A percentile compares a stretch with the other conserved stretches of the same genome.
Conservation (phyloP, 1,284 basidiomycete genomes). For the Ustilago vetiveriae region DNA sequence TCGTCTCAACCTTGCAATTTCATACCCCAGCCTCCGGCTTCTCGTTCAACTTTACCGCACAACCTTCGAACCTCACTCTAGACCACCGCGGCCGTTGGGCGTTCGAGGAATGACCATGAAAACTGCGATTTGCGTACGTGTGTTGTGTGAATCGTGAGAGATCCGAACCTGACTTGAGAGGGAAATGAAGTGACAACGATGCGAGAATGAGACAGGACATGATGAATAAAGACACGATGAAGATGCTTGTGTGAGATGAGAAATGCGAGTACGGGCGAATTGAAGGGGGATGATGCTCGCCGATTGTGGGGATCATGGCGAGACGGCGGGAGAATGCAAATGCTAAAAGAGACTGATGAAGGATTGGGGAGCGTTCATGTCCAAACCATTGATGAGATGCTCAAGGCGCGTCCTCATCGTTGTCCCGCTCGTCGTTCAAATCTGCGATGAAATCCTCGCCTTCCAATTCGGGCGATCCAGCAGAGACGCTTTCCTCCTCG, state of each 20-base stretch:
- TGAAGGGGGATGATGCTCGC: background rate
- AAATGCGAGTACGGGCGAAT: no score
- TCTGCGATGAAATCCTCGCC: background rate
- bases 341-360: background rate
- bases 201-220: background rate
- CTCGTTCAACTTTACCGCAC: background rate
- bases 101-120: background rate
- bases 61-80: no score
- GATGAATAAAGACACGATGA: background rate
- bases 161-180: no score
- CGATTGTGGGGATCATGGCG: no score
- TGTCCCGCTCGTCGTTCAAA: background rate
- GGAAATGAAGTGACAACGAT: background rate
- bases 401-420: background rate
- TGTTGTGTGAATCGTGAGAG: no score
- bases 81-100: no score
- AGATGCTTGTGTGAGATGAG: background rate
- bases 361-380: background rate
- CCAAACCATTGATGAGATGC: background rate
- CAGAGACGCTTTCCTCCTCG: constrained; percentile 34
- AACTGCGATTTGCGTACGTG: no score
- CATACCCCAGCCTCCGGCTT: constrained; percentile 1
- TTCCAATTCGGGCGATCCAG: constrained; percentile 22
- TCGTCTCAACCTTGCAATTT: background rate
- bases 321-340: background rate